Conservation (phyloP, 345 rosid species). For the Kernera saxatilis region DNA sequence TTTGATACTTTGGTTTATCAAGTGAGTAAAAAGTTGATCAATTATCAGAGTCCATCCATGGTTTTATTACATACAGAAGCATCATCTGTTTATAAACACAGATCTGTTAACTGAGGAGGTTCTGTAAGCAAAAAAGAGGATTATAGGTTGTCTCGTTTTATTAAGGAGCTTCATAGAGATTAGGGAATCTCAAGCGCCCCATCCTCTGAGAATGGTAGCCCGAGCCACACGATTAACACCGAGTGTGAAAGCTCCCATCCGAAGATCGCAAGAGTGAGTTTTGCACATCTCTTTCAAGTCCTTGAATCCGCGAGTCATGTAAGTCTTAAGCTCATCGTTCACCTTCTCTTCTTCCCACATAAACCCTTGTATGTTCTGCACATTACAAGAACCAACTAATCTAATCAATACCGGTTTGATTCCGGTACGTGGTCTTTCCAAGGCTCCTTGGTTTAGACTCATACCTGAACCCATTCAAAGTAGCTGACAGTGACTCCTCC, state of each 20-base stretch:
- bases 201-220: slow-evolving; percentile 86
- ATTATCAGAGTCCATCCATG: background rate
- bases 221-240: slow-evolving; percentile 94
- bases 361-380: slow-evolving; percentile 97
- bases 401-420: background rate
- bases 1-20: background rate
- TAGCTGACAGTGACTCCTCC: slow-evolving; percentile 98
- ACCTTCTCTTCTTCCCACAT: slow-evolving; percentile 99
- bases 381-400: background rate
- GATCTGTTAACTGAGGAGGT: slow-evolving; percentile 2
- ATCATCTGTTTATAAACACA: slow-evolving; percentile 14
- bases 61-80: slow-evolving; percentile 17
- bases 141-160: slow-evolving; percentile 10
- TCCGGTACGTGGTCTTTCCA: background rate
- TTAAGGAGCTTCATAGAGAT: background rate
- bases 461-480: slow-evolving; percentile 99
- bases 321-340: slow-evolving; percentile 66
- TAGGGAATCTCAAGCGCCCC: slow-evolving; percentile 62
- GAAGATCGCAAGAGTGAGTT: slow-evolving; percentile 76
- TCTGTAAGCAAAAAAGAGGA: background rate
- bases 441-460: background rate
- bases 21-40: background rate
- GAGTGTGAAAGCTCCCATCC: slow-evolving; percentile 98
- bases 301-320: slow-evolving; percentile 78
- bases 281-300: slow-evolving; percentile 85